A percentile compares a stretch with the other conserved stretches of the same genome.
Conservation (phyloP, 78 protist species). For the Cavenderia fasciculata region DNA sequence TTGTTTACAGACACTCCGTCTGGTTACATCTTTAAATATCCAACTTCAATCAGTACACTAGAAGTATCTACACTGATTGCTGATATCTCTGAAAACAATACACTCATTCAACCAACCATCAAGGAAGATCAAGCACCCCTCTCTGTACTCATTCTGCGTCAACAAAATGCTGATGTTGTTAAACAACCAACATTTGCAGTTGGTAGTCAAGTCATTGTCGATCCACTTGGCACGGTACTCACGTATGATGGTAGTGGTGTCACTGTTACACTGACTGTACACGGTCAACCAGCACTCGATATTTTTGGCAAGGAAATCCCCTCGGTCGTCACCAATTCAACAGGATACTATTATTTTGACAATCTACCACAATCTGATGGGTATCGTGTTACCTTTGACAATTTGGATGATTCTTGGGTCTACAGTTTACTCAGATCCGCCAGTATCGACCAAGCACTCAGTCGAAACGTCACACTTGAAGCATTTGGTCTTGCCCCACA, state of each 20-base stretch:
- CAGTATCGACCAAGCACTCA: no score
- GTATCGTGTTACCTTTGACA: conserved; percentile 1
- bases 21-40: background rate
- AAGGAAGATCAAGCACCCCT: background rate
- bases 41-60: background rate
- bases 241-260: background rate
- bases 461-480: no score
- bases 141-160: background rate
- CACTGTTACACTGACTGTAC: background rate
- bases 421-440: background rate
- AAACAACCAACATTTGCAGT: conserved; percentile 6
- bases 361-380: conserved; percentile 10
- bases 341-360: conserved; percentile 18
- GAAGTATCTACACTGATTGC: background rate
- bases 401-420: background rate
- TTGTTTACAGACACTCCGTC: conserved; percentile 1
- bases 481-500: no score
- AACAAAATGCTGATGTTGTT: conserved; percentile 23
- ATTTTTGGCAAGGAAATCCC: background rate
- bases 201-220: conserved; percentile 2
- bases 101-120: background rate
- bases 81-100: background rate
- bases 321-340: background rate
- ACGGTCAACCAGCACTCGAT: background rate
- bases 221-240: background rate